Evolutionary conservation across 2,329 filamentous ascomycete species (phyloP).

Genomic region (Phialophora tarda): DNA sequence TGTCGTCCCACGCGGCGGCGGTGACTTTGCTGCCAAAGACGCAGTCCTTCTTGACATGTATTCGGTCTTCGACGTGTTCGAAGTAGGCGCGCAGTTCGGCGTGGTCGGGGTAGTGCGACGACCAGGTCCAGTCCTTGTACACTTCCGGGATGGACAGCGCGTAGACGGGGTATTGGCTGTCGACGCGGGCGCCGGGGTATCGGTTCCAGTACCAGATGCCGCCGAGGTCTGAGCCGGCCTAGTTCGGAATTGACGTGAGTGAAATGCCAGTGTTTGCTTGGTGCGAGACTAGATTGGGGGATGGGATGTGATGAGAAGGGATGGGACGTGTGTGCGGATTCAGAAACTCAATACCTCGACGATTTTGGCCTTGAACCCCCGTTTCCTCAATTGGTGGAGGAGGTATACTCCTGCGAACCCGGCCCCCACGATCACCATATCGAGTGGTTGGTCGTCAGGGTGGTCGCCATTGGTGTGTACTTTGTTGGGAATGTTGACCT

Average conservation of each 20-base stretch:
- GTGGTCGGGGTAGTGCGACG: conserved; percentile 31
- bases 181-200: conserved; percentile 55
- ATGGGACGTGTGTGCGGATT: neutral
- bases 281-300: too few species aligned
- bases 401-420: conserved; percentile 54
- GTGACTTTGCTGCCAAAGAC: conserved; percentile 45
- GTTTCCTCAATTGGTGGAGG: conserved; percentile 59
- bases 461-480: conserved; percentile 44
- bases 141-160: conserved; percentile 59
- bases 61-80: conserved; percentile 21
- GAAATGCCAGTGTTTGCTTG: neutral
- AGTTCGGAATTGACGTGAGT: neutral
- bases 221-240: conserved; percentile 25
- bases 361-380: conserved; percentile 55
- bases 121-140: conserved; percentile 44
- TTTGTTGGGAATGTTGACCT: neutral
- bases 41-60: conserved; percentile 47
- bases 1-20: conserved; percentile 48
- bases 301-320: neutral
- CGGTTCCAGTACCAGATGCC: conserved; percentile 35
- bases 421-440: conserved; percentile 40
- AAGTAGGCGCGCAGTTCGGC: conserved; percentile 31
- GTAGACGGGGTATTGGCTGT: conserved; percentile 56
- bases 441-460: conserved; percentile 9
- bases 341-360: conserved; percentile 41